phyloP scores from a whole-genome alignment of 306 rosid genomes.

The Morella rubra region DNA sequence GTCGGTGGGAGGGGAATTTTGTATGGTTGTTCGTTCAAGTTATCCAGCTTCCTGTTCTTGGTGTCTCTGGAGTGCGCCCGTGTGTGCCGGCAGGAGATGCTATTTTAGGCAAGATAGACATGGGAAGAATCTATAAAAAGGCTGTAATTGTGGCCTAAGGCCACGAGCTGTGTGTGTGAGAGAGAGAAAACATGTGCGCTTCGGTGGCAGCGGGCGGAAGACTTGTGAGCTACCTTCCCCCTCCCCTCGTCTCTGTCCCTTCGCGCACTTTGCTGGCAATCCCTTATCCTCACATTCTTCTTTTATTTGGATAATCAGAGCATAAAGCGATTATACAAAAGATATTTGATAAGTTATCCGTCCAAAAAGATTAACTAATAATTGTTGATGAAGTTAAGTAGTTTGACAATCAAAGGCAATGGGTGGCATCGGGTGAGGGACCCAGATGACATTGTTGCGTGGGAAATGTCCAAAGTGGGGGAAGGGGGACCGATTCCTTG shows the following conservation, averaged over 20 bases:
- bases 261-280: constrained; percentile 17
- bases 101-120: background rate
- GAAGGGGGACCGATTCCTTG: constrained; percentile 1
- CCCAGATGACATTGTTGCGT: constrained; percentile 3
- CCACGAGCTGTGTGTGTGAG: background rate
- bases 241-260: background rate
- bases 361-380: background rate
- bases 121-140: background rate
- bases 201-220: constrained; percentile 25
- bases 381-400: background rate
- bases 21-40: background rate
- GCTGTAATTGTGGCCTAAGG: background rate
- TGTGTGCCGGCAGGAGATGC: background rate
- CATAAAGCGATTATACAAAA: background rate
- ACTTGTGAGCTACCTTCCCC: constrained; percentile 17
- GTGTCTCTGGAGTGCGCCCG: background rate
- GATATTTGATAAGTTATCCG: background rate
- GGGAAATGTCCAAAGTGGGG: background rate
- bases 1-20: background rate
- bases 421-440: background rate
- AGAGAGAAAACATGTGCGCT: background rate
- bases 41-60: background rate
- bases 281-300: background rate
- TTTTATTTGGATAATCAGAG: background rate
- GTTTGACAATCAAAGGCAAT: background rate